phyloP scores from a whole-genome alignment of 2,329 filamentous ascomycete genomes.

The Cytospora piceicola region DNA sequence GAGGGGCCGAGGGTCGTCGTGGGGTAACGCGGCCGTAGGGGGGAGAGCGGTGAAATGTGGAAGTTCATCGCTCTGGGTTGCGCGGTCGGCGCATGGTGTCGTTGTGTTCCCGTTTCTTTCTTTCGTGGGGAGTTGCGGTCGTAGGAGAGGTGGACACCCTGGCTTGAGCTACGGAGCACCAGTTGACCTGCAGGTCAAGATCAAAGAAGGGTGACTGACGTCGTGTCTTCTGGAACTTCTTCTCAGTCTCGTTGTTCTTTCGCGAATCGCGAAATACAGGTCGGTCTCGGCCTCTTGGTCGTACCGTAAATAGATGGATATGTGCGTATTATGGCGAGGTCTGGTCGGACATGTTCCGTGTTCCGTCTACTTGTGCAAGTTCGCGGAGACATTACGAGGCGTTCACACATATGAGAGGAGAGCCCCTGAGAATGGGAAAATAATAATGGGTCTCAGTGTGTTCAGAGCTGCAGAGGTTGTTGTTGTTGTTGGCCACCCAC shows the following conservation, averaged over 20 bases:
- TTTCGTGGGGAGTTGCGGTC: background rate
- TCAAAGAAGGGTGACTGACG: background rate
- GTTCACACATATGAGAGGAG: constrained; percentile 1
- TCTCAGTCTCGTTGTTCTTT: background rate
- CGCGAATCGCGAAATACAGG: background rate
- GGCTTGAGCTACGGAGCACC: no score
- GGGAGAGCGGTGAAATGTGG: constrained; percentile 40
- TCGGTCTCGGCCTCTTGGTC: background rate
- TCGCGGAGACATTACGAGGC: background rate
- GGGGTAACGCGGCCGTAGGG: constrained; percentile 39
- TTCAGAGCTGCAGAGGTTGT: background rate
- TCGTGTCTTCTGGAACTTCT: background rate
- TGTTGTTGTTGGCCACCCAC: no score
- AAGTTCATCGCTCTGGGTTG: constrained; percentile 37
- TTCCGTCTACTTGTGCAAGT: constrained; percentile 11
- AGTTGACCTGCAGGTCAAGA: background rate
- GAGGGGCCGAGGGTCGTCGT: constrained; percentile 30
- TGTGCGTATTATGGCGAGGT: background rate
- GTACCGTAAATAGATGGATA: no score
- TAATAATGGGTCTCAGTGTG: constrained; percentile 19
- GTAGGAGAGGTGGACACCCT: background rate
- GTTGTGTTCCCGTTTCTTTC: background rate
- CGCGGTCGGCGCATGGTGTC: constrained; percentile 26
- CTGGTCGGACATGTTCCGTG: constrained; percentile 17
- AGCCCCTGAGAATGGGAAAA: constrained; percentile 24